Conservation (phyloP, 305 asterid genomes). For the Fraxinus nigra region DNA sequence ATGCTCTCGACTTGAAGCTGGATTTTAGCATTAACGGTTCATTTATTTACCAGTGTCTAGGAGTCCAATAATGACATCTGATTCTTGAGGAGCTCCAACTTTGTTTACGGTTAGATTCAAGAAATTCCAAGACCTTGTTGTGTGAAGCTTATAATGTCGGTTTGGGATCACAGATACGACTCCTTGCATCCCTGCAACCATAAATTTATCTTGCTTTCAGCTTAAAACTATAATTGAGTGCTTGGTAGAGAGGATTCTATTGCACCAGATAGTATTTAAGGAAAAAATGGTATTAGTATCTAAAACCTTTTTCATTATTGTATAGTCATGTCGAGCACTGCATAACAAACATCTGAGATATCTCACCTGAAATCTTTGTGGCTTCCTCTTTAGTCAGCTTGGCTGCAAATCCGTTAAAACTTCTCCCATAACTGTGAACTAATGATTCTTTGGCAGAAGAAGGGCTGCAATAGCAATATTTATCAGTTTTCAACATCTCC, state of each 20-base stretch:
- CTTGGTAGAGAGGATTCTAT: not conserved
- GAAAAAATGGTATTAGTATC: not conserved
- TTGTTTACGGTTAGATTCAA: constrained; percentile 29
- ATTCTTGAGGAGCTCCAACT: constrained; percentile 34
- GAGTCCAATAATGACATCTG: constrained; percentile 49
- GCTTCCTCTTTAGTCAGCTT: constrained; percentile 42
- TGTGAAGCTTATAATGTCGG: constrained; percentile 35
- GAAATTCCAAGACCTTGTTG: constrained; percentile 70
- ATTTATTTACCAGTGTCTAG: constrained; percentile 37
- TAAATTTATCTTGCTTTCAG: not conserved
- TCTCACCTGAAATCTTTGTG: constrained; percentile 29
- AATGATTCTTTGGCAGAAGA: constrained; percentile 39
- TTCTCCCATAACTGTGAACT: constrained; percentile 44
- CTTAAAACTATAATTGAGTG: not conserved
- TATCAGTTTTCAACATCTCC: not conserved
- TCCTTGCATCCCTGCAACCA: constrained; percentile 53
- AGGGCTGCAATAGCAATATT: constrained; percentile 29
- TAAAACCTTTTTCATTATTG: not conserved
- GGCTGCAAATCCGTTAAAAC: constrained; percentile 62
- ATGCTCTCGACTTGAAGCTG: not conserved
- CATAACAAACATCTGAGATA: not conserved
- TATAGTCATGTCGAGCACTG: not conserved
- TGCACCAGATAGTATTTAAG: not conserved
- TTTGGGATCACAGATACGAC: constrained; percentile 52
- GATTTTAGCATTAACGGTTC: not conserved